Evolutionary conservation across 2,329 filamentous ascomycete species (phyloP), one percentile per base, ranked within the genome.

Genomic region (Didymella sp.): DNA sequence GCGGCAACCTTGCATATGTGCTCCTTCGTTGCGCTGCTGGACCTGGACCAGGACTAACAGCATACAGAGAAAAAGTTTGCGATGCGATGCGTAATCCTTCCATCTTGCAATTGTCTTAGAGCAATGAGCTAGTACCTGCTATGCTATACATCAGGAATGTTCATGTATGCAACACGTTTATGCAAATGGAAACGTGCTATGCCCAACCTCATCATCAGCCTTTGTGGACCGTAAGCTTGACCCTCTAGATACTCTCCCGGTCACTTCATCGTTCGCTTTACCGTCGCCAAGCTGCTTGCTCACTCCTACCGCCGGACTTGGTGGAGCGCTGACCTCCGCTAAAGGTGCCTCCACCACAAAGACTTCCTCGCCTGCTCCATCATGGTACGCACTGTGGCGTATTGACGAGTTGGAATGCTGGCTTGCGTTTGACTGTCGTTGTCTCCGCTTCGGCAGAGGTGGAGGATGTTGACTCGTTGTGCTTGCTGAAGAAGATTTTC

Each of bases 381-480:
- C 19, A n/a, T 56, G 47, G 35, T 62, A 58, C 9, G 41, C 54
- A 30, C 54, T 52, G 17, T 57, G 54, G 2, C 43, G 17, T 5
- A 52, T 40, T 7, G 54, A 57, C 17, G 54, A 40, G 31, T 47
- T 52, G 1, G 48, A 57, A 52, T 56, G 52, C 40, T 59, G 21
- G 33, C 56, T 67, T 3, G 64, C 40, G 51, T 65, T 63, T 1
- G 66, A 68, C 19, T 66, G 77, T 27, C 81, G 73, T 56, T 78
- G 77, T 27, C 76, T 69, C 19, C 77, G 63, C 35, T 78, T 80
- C 4, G 86, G 85, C 19, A 86, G 69, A 3, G 81, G 78, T 3
- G 84, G 82, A 17, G 68, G 59, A 4, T 24, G 17, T 43, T 56
- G 53, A 15, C 43, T 44, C 15, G 57, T 54, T 24, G 60, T 57